A percentile compares a stretch with the other conserved stretches of the same genome.
Evolutionary conservation across 441 rosid species (phyloP).

Genomic region (Adansonia rubrostipa): DNA sequence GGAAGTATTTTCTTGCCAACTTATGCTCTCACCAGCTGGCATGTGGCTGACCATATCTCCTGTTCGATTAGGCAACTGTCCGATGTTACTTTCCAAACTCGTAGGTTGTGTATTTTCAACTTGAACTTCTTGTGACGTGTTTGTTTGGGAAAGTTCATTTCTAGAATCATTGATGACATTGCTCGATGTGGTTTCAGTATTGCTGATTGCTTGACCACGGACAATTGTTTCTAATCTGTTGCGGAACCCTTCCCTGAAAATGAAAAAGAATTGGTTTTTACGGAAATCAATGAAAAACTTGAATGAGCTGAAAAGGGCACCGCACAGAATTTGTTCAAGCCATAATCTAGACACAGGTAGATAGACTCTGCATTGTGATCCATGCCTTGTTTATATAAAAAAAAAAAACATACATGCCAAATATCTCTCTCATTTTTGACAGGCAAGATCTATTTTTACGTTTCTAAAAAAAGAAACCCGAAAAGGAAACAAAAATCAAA

Average conservation of each 20-base stretch:
- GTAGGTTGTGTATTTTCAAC: conserved; percentile 49
- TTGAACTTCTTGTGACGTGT: conserved; percentile 45
- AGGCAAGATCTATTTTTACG: not conserved
- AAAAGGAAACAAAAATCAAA: not conserved
- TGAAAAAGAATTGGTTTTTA: conserved; percentile 27
- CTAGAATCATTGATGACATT: conserved; percentile 46
- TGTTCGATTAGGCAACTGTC: conserved; percentile 47
- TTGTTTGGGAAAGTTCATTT: conserved; percentile 43
- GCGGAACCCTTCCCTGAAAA: conserved; percentile 84
- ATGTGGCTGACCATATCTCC: conserved; percentile 44
- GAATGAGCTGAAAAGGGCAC: conserved; percentile 3
- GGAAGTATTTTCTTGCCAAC: conserved; percentile 58
- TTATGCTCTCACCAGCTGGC: conserved; percentile 41
- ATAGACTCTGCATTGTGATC: not conserved
- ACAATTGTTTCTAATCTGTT: conserved; percentile 75
- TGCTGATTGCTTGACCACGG: conserved; percentile 62
- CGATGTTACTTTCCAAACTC: conserved; percentile 48
- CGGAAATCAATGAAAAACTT: conserved; percentile 17
- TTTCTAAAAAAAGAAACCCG: not conserved
- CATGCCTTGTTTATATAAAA: not conserved
- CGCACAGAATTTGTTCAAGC: not conserved
- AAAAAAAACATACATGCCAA: not conserved
- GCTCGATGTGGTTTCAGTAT: conserved; percentile 50
- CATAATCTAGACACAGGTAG: not conserved
- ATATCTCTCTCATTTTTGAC: not conserved